Conservation (phyloP, 805 yeast genomes). For the Candida patagonica region DNA sequence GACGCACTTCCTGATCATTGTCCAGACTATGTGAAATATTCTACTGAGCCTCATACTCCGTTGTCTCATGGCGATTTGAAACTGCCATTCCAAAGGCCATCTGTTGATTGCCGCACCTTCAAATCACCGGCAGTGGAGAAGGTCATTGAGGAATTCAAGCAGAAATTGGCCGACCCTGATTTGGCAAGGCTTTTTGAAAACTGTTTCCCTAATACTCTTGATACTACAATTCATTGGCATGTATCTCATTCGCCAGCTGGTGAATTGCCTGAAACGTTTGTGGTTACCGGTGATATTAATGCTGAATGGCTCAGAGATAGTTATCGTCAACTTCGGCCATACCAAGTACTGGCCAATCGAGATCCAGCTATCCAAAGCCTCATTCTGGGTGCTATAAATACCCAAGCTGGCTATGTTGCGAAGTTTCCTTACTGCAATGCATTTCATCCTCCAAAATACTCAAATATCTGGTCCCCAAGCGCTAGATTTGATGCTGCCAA, state of each 20-base stretch:
- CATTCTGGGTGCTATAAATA: constrained; percentile 69
- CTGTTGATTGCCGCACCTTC: constrained; percentile 64
- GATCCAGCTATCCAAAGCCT: constrained; percentile 44
- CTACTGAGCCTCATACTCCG: constrained; percentile 48
- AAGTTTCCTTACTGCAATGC: constrained; percentile 82
- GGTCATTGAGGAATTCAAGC: constrained; percentile 43
- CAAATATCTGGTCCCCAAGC: constrained; percentile 36
- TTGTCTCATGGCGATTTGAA: constrained; percentile 43
- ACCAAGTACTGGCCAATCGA: constrained; percentile 47
- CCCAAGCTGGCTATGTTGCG: constrained; percentile 58
- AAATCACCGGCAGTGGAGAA: constrained; percentile 51
- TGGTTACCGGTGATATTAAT: constrained; percentile 87
- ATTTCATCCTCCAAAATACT: constrained; percentile 64
- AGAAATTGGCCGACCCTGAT: constrained; percentile 49
- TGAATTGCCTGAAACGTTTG: constrained; percentile 49
- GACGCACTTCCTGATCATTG: constrained; percentile 29
- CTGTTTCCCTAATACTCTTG: constrained; percentile 78
- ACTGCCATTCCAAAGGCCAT: constrained; percentile 72
- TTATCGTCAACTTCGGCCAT: constrained; percentile 71
- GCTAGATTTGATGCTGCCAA: constrained; percentile 29
- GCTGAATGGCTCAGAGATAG: constrained; percentile 92
- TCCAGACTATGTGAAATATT: constrained; percentile 54
- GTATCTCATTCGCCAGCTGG: constrained; percentile 16
- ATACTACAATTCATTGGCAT: constrained; percentile 79
- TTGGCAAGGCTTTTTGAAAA: constrained; percentile 70